Conservation (phyloP, 192 early-diverging fungal species). For the Linnemannia schmuckeri region DNA sequence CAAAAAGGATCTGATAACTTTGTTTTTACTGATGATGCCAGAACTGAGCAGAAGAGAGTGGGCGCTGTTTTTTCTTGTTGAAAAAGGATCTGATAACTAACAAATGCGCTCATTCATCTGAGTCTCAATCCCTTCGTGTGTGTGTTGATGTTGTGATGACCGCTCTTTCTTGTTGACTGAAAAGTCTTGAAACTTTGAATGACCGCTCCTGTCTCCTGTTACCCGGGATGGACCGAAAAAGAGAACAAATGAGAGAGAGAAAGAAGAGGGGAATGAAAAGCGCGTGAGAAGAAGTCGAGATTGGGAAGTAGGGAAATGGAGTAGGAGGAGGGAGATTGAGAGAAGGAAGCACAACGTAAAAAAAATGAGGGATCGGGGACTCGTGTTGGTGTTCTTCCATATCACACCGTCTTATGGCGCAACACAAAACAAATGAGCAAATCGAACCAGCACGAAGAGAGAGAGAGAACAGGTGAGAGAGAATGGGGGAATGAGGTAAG, state of each 20-base stretch:
- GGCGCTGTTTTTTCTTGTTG: neutral
- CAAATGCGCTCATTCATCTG: neutral
- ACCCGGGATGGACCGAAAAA: neutral
- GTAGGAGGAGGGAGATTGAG: neutral
- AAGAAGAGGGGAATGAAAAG: neutral
- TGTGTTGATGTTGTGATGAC: too few species aligned
- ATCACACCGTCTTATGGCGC: neutral
- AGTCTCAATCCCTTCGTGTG: neutral
- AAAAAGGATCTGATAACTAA: neutral
- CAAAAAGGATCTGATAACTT: conserved; percentile 4
- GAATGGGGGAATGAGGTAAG: neutral
- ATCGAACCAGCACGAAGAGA: too few species aligned
- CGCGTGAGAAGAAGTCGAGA: too few species aligned
- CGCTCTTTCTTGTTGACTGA: too few species aligned
- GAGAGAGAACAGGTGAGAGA: neutral
- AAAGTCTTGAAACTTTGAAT: neutral
- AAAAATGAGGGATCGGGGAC: neutral
- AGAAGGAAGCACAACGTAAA: neutral
- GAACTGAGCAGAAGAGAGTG: neutral
- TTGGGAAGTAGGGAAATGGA: neutral
- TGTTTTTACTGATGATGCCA: neutral
- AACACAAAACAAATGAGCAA: neutral
- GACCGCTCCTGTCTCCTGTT: neutral
- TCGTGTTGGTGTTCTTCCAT: too few species aligned
- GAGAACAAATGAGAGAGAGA: neutral